phyloP scores from a whole-genome alignment of 805 yeast species.

The Saturnispora halmiae region DNA sequence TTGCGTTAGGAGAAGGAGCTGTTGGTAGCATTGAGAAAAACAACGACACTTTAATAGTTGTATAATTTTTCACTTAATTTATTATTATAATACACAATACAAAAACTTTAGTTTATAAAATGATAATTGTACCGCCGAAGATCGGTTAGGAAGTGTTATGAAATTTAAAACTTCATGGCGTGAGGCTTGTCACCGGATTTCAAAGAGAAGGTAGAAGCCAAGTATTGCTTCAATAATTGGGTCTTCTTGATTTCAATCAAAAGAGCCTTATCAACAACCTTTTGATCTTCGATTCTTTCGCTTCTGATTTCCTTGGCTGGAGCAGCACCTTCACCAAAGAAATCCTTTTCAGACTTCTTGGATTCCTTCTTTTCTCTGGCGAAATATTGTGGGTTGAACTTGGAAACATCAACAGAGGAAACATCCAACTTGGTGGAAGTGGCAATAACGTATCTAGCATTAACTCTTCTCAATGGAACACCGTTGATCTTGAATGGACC shows the following conservation, averaged over 20 bases:
- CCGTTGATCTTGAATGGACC: constrained; percentile 99
- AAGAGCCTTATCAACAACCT: constrained; percentile 87
- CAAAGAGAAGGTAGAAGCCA: constrained; percentile 90
- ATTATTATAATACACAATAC: constrained; percentile 3
- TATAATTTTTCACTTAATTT: background rate
- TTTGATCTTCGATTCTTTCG: constrained; percentile 96
- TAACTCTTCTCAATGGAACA: constrained; percentile 99
- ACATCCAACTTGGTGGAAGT: constrained; percentile 87
- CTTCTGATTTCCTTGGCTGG: constrained; percentile 77
- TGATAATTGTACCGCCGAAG: constrained; percentile 7
- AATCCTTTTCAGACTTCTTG: constrained; percentile 84
- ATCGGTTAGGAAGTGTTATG: constrained; percentile 6
- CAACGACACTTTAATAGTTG: background rate
- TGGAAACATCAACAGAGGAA: constrained; percentile 72
- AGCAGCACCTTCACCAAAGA: constrained; percentile 70
- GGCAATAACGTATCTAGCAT: constrained; percentile 97
- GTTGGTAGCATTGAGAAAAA: background rate
- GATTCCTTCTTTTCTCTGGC: constrained; percentile 81
- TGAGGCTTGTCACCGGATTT: constrained; percentile 99
- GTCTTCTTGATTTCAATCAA: constrained; percentile 93
- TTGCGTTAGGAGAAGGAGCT: background rate
- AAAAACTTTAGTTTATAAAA: background rate
- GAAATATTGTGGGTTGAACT: constrained; percentile 90
- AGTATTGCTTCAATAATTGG: constrained; percentile 94
- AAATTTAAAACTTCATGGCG: constrained; percentile 83